These are phyloP conservation scores for Marchantia paleacea DNA, from an alignment of 225 moss, liverwort and hornwort genomes.

Conservation along the genomic window DNA sequence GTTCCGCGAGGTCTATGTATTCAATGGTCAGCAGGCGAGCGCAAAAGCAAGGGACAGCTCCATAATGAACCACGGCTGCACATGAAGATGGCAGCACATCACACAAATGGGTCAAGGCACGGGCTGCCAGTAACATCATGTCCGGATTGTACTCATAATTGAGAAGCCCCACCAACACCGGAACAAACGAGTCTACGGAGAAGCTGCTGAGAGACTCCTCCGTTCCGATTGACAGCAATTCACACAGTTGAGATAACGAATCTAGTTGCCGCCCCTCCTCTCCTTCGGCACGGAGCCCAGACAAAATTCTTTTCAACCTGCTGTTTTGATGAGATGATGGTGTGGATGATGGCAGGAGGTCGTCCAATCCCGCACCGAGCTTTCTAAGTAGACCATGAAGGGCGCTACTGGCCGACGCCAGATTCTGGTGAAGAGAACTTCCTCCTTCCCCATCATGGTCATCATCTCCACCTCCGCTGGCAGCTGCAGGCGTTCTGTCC, in stretches of 20 bases:
- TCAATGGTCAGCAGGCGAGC: conserved; percentile 94
- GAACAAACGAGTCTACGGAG: conserved; percentile 98
- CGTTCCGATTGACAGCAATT: conserved; percentile 95
- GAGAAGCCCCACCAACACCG: conserved; percentile 93
- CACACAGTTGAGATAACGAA: conserved; percentile 95
- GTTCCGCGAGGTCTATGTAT: conserved; percentile 97
- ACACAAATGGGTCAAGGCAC: conserved; percentile 99
- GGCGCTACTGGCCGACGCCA: conserved; percentile 92
- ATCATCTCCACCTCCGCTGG: conserved; percentile 59
- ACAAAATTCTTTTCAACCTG: conserved; percentile 94
- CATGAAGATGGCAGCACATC: conserved; percentile 99
- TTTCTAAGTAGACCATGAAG: conserved; percentile 91
- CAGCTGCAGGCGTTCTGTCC: conserved; percentile 39
- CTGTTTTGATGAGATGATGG: conserved; percentile 90
- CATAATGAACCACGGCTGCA: conserved; percentile 98
- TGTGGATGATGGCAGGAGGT: conserved; percentile 82
- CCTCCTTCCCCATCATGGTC: conserved; percentile 93
- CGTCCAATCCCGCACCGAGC: conserved; percentile 94
- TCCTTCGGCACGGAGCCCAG: conserved; percentile 92
- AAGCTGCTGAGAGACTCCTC: conserved; percentile 99
- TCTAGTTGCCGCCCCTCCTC: conserved; percentile 97
- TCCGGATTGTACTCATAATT: conserved; percentile 97
- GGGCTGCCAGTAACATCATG: conserved; percentile 96
- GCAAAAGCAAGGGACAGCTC: conserved; percentile 97
- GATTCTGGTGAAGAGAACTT: conserved; percentile 87